These are phyloP conservation scores for Fusarium nisikadoi DNA, from an alignment of 2,329 filamentous ascomycete species.

Conservation along the genomic window DNA sequence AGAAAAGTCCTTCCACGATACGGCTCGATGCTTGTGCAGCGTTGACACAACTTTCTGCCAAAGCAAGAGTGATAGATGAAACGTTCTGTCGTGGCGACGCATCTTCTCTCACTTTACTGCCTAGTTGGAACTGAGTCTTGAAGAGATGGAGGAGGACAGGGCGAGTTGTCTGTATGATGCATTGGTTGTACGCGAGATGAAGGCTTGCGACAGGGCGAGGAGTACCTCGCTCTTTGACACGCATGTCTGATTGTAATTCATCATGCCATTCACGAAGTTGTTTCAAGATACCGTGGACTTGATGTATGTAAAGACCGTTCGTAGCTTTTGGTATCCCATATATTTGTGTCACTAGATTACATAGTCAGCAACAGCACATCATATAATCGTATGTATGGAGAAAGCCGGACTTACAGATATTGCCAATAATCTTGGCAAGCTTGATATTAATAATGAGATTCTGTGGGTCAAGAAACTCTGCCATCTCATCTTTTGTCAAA, in stretches of 20 bases:
- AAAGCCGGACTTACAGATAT: conserved; percentile 28
- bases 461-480: conserved; percentile 45
- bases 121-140: conserved; percentile 45
- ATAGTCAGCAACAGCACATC: fast-evolving
- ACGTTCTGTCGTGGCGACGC: conserved; percentile 29
- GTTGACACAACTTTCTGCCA: conserved; percentile 49
- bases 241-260: conserved; percentile 37
- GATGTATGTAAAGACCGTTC: conserved; percentile 44
- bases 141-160: conserved; percentile 48
- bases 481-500: conserved; percentile 41
- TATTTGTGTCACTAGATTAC: conserved; percentile 39
- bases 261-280: conserved; percentile 46
- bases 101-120: conserved; percentile 11
- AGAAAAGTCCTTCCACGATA: conserved; percentile 42
- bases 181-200: conserved; percentile 49
- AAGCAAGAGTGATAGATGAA: conserved; percentile 46
- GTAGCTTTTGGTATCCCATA: conserved; percentile 46
- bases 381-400: background rate
- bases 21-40: conserved; percentile 45
- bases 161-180: conserved; percentile 49
- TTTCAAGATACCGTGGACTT: conserved; percentile 45
- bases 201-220: conserved; percentile 43
- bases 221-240: conserved; percentile 41
- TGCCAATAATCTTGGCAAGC: conserved; percentile 47
- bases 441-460: conserved; percentile 45